These are phyloP conservation scores for Debaryomyces tyrocola DNA, from an alignment of 805 yeast genomes.

Conservation along the genomic window DNA sequence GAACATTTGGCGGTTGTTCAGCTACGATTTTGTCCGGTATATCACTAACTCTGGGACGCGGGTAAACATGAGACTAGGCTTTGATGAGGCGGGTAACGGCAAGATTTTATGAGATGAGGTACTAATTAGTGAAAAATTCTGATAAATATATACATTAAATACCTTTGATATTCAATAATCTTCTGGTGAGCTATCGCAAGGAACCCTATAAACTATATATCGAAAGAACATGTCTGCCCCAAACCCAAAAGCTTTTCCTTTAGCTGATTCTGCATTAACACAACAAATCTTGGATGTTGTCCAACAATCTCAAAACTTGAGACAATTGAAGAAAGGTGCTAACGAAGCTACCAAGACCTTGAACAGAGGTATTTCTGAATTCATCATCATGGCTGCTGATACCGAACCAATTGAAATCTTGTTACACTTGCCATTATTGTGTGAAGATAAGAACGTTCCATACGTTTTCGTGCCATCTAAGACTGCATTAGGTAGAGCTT, in stretches of 20 bases:
- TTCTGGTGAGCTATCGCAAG: slow-evolving; percentile 49
- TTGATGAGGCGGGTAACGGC: background rate
- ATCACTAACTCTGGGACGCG: background rate
- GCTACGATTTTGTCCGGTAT: background rate
- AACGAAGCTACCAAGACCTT: slow-evolving; percentile 99
- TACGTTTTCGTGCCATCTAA: slow-evolving; percentile 98
- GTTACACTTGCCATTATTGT: slow-evolving; percentile 92
- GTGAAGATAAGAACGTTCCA: slow-evolving; percentile 99
- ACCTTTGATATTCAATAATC: background rate
- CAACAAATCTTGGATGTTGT: slow-evolving; percentile 97
- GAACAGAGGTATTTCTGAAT: slow-evolving; percentile 99
- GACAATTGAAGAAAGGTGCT: slow-evolving; percentile 99
- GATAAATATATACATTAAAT: background rate
- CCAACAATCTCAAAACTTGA: slow-evolving; percentile 95
- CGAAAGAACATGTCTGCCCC: slow-evolving; percentile 67
- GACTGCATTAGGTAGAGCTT: slow-evolving; percentile 98
- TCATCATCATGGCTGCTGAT: slow-evolving; percentile 99
- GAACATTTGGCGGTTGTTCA: background rate
- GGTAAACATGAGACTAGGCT: background rate
- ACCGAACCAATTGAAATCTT: slow-evolving; percentile 99
- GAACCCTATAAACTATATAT: slow-evolving; percentile 38
- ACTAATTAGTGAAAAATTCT: background rate
- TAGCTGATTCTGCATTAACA: slow-evolving; percentile 92
- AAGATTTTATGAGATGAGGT: background rate
- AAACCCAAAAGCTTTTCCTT: slow-evolving; percentile 98